phyloP scores from a whole-genome alignment of 208 protist genomes.

The Novymonas esmeraldas region DNA sequence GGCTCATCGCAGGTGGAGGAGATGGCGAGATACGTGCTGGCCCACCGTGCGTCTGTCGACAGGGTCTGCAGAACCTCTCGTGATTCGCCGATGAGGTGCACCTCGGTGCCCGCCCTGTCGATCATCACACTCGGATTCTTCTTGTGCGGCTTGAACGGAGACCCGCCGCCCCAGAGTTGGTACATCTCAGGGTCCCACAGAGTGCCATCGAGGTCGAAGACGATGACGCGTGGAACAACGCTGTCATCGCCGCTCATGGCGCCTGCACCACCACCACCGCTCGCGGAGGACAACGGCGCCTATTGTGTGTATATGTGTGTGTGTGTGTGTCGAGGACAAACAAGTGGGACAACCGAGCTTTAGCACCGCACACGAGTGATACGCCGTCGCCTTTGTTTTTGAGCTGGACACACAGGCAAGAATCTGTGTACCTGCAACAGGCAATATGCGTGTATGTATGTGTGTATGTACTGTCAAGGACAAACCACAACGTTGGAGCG shows the following conservation, averaged over 20 bases:
- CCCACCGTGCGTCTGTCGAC: constrained; percentile 47
- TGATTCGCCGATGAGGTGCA: constrained; percentile 82
- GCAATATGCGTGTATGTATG: no score
- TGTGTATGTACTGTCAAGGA: no score
- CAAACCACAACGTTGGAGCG: no score
- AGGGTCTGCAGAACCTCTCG: constrained; percentile 70
- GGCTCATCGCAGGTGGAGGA: constrained; percentile 90
- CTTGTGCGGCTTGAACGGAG: constrained; percentile 64
- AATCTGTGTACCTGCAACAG: no score
- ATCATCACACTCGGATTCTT: constrained; percentile 53
- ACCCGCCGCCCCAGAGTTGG: constrained; percentile 76
- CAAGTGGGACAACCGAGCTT: no score
- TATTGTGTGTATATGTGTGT: no score
- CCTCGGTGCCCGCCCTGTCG: constrained; percentile 55
- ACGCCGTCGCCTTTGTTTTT: no score
- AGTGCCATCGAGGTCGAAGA: constrained; percentile 92
- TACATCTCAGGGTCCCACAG: constrained; percentile 93
- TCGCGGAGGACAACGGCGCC: no score
- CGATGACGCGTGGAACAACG: constrained; percentile 70
- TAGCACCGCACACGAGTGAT: no score
- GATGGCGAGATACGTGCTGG: constrained; percentile 66
- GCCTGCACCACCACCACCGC: not conserved
- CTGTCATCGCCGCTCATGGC: not conserved
- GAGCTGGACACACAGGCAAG: no score
- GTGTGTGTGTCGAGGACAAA: no score